Evolutionary conservation across 306 rosid species (phyloP).

Genomic region (Cercis canadensis): DNA sequence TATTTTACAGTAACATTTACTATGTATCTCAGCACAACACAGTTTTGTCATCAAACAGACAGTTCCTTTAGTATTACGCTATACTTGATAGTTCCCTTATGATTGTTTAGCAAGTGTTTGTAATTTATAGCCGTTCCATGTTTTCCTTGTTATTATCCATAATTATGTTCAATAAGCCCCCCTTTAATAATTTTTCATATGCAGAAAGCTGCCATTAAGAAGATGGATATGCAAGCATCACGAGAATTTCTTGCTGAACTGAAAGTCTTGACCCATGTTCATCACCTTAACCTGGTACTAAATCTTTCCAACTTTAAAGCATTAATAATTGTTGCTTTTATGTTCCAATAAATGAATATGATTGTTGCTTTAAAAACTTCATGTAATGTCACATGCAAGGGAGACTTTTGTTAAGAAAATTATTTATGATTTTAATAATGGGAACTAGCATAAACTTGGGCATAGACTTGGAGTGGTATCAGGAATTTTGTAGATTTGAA

Average conservation of each 20-base stretch:
- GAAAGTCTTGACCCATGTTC: conserved; percentile 86
- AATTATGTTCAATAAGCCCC: conserved; percentile 31
- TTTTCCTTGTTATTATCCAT: conserved; percentile 26
- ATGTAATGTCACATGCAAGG: neutral
- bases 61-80: neutral
- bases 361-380: too few species aligned
- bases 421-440: conserved; percentile 19
- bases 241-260: conserved; percentile 91
- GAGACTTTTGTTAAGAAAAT: neutral
- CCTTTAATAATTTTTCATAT: conserved; percentile 23
- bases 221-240: conserved; percentile 97
- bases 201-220: conserved; percentile 97
- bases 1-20: conserved; percentile 1
- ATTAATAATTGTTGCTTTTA: conserved; percentile 5
- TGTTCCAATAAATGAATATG: neutral
- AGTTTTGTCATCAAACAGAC: conserved; percentile 4
- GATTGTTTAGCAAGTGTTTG: conserved; percentile 18
- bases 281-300: conserved; percentile 92
- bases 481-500: too few species aligned
- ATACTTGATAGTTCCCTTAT: conserved; percentile 11
- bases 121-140: conserved; percentile 14
- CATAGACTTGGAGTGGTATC: too few species aligned
- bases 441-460: neutral
- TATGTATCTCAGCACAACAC: conserved; percentile 11
- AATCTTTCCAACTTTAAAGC: conserved; percentile 14